Evolutionary conservation across 2,329 filamentous ascomycete genomes (phyloP).

Genomic region (Pleurostoma richardsiae): DNA sequence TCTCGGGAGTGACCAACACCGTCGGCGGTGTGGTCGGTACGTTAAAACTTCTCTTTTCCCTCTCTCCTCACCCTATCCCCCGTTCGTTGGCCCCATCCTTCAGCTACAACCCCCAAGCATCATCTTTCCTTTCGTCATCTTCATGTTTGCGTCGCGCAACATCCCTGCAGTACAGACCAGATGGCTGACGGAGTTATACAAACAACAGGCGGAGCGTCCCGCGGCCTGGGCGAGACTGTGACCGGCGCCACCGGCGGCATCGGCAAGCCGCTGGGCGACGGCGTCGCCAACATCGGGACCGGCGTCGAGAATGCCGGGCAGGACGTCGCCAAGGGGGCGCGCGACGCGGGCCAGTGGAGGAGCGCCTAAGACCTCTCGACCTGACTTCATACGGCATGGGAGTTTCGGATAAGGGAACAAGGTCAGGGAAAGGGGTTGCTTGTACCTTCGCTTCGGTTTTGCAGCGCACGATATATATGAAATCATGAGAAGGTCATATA

Average conservation of each 20-base stretch:
- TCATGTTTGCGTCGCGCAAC: background rate
- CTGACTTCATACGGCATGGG: too few species aligned
- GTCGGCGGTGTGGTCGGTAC: conserved; percentile 22
- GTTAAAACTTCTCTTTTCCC: background rate
- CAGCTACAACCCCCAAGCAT: background rate
- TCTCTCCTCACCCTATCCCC: background rate
- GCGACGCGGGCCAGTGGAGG: conserved; percentile 56
- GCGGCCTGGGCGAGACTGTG: conserved; percentile 52
- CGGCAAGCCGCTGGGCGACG: conserved; percentile 51
- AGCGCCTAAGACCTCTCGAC: conserved; percentile 6
- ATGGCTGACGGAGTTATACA: background rate
- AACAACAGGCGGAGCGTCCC: conserved; percentile 42
- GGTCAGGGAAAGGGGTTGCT: too few species aligned
- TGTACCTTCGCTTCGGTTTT: too few species aligned
- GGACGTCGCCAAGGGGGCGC: conserved; percentile 46
- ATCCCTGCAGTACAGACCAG: background rate
- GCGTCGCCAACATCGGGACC: conserved; percentile 43
- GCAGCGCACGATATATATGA: too few species aligned
- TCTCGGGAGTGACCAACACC: conserved; percentile 22
- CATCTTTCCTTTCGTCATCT: background rate
- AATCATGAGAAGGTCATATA: too few species aligned
- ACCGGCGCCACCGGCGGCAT: conserved; percentile 46
- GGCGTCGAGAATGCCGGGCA: conserved; percentile 47
- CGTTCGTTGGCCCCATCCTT: background rate
- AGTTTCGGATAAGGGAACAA: too few species aligned